Base-by-base conservation (phyloP, 2,329 filamentous ascomycete genomes). In the Tolypocladium guangdongense region DNA sequence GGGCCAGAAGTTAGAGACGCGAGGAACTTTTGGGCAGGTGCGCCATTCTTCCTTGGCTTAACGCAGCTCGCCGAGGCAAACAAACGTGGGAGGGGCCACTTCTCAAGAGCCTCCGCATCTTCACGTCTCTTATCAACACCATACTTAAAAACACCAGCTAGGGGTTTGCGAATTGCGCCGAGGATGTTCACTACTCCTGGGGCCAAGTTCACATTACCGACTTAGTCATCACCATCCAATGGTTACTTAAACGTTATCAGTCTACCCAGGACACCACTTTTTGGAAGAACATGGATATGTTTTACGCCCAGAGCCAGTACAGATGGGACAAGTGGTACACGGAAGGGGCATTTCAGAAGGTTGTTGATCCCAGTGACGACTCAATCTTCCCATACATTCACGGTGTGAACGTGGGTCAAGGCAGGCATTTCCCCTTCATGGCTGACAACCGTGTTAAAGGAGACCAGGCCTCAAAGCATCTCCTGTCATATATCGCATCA, bases 131-230 rank as follows among this genome's bases (percentile, higher is more conserved):
- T 4, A 74, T 75, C 60, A 71, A 82, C 57, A 64, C 62, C 35
- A 84, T 84, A 80, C 69, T 84, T 20, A 66, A 69, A 52, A 63
- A 81, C 53, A 73, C 80, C 57, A 74, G 74, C 46, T 72, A 72
- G 1, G 80, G 80, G 0, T 73, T 78, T 52, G 64, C 77, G 18
- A 68, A 68, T 50, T 73, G 74, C 33, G 59, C 65, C 1, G 70
- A 70, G 2, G 72, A 76, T 53, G 60, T 68, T 14, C 52, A 63
- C 58, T 59, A 66, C 62, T 46, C 65, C 61, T 63, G 71, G 70
- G 36, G 62, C 57, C 30, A 63, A 32, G 66, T 62, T 22, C 62
- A 71, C 18, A 64, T 68, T 24, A 70, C 72, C 36, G 71, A 74
- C 53, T 62, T 71, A 52, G 65, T 69, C 37, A 69, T 70, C 33